Percentiles rank a stretch among this genome's conserved stretches.
These are phyloP conservation scores for Phlebiopsis gigantea DNA, from an alignment of 768 basidiomycete species.

Conservation along the genomic window DNA sequence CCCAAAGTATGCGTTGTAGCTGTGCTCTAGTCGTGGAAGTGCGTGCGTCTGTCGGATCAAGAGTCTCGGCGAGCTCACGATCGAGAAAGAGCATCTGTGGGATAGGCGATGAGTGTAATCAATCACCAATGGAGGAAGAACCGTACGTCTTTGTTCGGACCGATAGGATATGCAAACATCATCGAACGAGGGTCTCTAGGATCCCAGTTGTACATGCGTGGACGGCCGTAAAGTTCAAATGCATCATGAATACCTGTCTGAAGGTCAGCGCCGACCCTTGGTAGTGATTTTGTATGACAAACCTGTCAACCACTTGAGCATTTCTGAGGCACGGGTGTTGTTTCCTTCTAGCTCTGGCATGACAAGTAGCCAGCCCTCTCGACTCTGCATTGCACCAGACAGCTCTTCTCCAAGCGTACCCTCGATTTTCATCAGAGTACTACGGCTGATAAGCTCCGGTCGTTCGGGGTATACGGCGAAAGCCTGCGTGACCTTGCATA, in stretches of 20 bases:
- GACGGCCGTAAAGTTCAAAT: slow-evolving; percentile 86
- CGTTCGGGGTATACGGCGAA: slow-evolving; percentile 96
- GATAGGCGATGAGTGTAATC: background rate
- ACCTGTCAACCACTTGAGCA: slow-evolving; percentile 91
- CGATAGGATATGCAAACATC: slow-evolving; percentile 94
- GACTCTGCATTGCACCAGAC: slow-evolving; percentile 53
- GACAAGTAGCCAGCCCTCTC: slow-evolving; percentile 83
- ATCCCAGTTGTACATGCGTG: slow-evolving; percentile 84
- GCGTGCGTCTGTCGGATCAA: slow-evolving; percentile 74
- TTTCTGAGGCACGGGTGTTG: slow-evolving; percentile 65
- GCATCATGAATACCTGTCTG: slow-evolving; percentile 59
- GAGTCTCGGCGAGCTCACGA: slow-evolving; percentile 70
- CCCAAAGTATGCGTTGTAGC: slow-evolving; percentile 55
- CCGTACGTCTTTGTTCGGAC: slow-evolving; percentile 76
- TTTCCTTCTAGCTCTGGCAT: slow-evolving; percentile 82
- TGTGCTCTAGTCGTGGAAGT: slow-evolving; percentile 63
- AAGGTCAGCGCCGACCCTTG: background rate
- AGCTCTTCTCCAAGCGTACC: slow-evolving; percentile 77
- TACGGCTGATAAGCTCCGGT: slow-evolving; percentile 84
- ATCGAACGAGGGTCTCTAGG: slow-evolving; percentile 74
- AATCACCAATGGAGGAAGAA: background rate
- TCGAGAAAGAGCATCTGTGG: slow-evolving; percentile 80
- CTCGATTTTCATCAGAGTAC: slow-evolving; percentile 90
- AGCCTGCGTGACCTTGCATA: slow-evolving; percentile 71
- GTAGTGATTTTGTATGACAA: slow-evolving; percentile 31